Percentiles rank a stretch among this genome's conserved stretches.
These are phyloP conservation scores for Phytophthora chlamydospora DNA, from an alignment of 352 stramenopile genomes.

Conservation along the genomic window DNA sequence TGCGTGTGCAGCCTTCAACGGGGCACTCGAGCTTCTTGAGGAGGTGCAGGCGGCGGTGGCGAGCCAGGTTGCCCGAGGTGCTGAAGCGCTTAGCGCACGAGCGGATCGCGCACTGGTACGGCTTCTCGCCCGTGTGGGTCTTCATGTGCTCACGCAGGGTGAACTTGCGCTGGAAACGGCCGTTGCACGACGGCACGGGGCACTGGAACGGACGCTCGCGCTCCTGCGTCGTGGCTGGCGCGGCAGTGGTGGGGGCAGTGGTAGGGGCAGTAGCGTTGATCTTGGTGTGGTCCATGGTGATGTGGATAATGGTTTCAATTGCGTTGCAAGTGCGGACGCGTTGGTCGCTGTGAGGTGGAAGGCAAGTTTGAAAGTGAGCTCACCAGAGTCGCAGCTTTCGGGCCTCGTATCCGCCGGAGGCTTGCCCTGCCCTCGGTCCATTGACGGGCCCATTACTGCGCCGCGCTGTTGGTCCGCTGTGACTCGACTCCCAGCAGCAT, in stretches of 20 bases:
- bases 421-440: conserved; percentile 37
- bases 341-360: conserved; percentile 37
- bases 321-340: conserved; percentile 29
- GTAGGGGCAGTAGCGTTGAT: conserved; percentile 1
- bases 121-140: conserved; percentile 83
- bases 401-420: conserved; percentile 20
- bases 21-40: conserved; percentile 58
- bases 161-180: conserved; percentile 75
- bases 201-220: conserved; percentile 49
- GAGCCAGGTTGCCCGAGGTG: conserved; percentile 67
- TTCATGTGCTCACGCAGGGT: conserved; percentile 82
- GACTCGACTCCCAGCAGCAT: conserved; percentile 31
- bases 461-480: conserved; percentile 38
- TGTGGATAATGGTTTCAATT: conserved; percentile 23
- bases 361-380: conserved; percentile 56
- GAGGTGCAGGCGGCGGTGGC: conserved; percentile 57
- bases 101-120: conserved; percentile 59
- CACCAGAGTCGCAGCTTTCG: conserved; percentile 29
- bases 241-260: conserved; percentile 1
- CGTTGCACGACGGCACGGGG: conserved; percentile 42
- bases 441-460: conserved; percentile 28
- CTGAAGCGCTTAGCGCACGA: conserved; percentile 67
- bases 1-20: conserved; percentile 51
- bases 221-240: conserved; percentile 19
- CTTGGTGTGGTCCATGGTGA: conserved; percentile 34